Conservation (phyloP, 345 rosid species). For the Ailanthus altissimus region DNA sequence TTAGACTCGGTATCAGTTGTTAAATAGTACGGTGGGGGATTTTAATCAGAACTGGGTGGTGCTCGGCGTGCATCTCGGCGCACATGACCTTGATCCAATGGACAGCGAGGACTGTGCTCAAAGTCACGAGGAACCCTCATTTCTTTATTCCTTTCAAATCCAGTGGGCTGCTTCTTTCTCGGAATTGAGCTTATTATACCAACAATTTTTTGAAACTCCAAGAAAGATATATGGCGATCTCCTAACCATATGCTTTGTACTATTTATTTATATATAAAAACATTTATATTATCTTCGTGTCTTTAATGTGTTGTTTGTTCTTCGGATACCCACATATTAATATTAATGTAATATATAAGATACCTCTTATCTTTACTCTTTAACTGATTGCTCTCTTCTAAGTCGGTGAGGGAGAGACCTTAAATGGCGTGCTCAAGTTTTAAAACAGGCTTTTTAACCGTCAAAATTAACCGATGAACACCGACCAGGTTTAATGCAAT, state of each 20-base stretch:
- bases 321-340: constrained; percentile 1
- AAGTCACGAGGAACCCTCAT: constrained; percentile 31
- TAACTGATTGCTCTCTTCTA: no score
- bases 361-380: not conserved
- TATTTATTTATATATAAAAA: not conserved
- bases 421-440: not conserved
- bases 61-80: constrained; percentile 51
- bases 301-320: constrained; percentile 1
- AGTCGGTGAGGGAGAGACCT: constrained; percentile 26
- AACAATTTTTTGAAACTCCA: constrained; percentile 19
- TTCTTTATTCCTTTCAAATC: constrained; percentile 32
- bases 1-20: not conserved
- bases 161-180: constrained; percentile 15
- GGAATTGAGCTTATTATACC: not conserved
- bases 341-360: not conserved
- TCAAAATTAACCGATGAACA: constrained; percentile 26
- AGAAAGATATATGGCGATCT: constrained; percentile 31
- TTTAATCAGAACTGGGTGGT: constrained; percentile 12
- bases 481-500: constrained; percentile 1
- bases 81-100: constrained; percentile 52
- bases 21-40: not conserved
- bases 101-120: constrained; percentile 42
- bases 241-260: constrained; percentile 22
- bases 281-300: not conserved
- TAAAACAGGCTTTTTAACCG: constrained; percentile 13